Evolutionary conservation across 129 eudicot genomes (phyloP).

Genomic region (Oenanthe sinensis): DNA sequence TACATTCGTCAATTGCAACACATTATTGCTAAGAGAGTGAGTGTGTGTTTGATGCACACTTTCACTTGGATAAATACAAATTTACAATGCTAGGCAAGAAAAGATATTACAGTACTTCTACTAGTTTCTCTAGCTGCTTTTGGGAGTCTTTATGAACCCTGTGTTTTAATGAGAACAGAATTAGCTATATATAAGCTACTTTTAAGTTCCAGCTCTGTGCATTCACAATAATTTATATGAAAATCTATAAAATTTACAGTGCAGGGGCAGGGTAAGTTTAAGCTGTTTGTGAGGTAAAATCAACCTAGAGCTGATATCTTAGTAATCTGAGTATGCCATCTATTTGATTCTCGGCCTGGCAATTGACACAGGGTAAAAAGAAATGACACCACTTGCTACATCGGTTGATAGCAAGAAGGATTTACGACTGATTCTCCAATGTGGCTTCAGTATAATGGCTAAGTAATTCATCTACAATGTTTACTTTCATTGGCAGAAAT

Average conservation of each 20-base stretch:
- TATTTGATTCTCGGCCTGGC: neutral
- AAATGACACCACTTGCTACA: neutral
- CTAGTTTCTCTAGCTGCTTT: neutral
- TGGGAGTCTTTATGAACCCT: neutral
- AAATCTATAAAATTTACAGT: constrained; percentile 8
- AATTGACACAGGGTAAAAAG: neutral
- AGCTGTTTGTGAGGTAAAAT: neutral
- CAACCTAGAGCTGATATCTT: neutral
- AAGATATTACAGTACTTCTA: neutral
- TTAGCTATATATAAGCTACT: neutral
- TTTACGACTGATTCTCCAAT: neutral
- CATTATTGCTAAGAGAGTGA: too few species aligned
- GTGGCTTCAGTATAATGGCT: constrained; percentile 9
- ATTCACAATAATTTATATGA: neutral
- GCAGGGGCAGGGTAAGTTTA: neutral
- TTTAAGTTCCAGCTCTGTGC: neutral
- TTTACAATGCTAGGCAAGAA: neutral
- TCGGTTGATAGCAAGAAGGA: neutral
- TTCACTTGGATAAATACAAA: neutral
- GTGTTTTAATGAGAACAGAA: neutral
- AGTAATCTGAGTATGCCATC: neutral
- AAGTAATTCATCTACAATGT: constrained; percentile 4
- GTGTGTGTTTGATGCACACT: too few species aligned
- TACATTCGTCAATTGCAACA: too few species aligned
- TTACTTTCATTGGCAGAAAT: neutral